Evolutionary conservation across 768 basidiomycete species (phyloP).

Genomic region (Leccinum sublutescens): DNA sequence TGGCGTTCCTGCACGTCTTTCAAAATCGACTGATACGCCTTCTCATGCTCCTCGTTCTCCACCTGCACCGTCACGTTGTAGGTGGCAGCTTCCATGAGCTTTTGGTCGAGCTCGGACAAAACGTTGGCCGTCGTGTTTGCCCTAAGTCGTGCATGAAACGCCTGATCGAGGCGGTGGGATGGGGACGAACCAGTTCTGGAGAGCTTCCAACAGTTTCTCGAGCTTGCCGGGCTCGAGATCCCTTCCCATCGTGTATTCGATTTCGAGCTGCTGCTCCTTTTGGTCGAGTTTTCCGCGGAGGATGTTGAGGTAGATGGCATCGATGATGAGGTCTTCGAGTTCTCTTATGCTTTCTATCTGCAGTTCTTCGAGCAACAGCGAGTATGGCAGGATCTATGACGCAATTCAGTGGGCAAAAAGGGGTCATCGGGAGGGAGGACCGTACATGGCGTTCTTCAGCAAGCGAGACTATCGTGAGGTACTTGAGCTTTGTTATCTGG

Average conservation of each 20-base stretch:
- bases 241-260: constrained; percentile 90
- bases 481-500: constrained; percentile 87
- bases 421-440: constrained; percentile 5
- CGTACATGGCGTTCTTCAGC: constrained; percentile 75
- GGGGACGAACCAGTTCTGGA: constrained; percentile 61
- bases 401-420: not conserved
- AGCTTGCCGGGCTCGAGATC: constrained; percentile 81
- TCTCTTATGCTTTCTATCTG: constrained; percentile 79
- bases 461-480: constrained; percentile 86
- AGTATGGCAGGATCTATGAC: constrained; percentile 77
- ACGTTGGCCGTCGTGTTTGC: constrained; percentile 68
- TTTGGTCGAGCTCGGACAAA: constrained; percentile 68
- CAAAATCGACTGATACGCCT: constrained; percentile 46
- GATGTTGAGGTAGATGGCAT: constrained; percentile 90
- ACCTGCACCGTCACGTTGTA: constrained; percentile 41
- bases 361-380: constrained; percentile 64
- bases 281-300: constrained; percentile 93
- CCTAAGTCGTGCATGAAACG: constrained; percentile 41
- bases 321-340: constrained; percentile 96
- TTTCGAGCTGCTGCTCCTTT: constrained; percentile 82
- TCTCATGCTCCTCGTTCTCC: constrained; percentile 56
- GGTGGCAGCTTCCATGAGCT: constrained; percentile 55
- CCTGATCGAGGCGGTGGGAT: not conserved
- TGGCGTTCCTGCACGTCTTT: constrained; percentile 64
- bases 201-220: constrained; percentile 55